A percentile compares a stretch with the other conserved stretches of the same genome.
These are phyloP conservation scores for Diaporthe destruens DNA, from an alignment of 2,329 filamentous ascomycete genomes.

Conservation along the genomic window DNA sequence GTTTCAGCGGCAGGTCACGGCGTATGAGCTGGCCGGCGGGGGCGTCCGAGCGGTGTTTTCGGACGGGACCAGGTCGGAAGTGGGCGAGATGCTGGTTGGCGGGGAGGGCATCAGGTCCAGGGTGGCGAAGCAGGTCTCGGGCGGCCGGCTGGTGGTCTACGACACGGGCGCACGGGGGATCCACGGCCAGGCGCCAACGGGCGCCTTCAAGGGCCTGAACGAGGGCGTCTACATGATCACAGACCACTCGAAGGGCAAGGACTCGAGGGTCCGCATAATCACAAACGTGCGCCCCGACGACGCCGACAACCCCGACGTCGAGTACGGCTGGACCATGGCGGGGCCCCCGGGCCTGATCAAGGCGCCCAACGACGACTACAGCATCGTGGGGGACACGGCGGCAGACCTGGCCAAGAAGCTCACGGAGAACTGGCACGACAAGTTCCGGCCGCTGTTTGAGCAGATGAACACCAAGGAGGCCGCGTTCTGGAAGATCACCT, in stretches of 20 bases:
- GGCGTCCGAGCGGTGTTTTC: constrained; percentile 71
- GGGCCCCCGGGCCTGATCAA: constrained; percentile 68
- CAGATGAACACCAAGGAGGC: constrained; percentile 68
- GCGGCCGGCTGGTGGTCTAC: constrained; percentile 70
- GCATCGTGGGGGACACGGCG: constrained; percentile 67
- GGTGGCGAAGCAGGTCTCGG: constrained; percentile 70
- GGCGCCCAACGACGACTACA: constrained; percentile 70
- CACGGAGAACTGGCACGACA: constrained; percentile 67
- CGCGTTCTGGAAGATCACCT: constrained; percentile 77
- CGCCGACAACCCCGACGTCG: constrained; percentile 66
- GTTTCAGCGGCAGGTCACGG: constrained; percentile 67
- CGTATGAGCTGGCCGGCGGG: constrained; percentile 66
- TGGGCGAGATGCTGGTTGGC: constrained; percentile 70
- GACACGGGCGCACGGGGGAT: constrained; percentile 74
- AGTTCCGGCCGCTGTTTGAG: constrained; percentile 68
- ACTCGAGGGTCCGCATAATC: constrained; percentile 66
- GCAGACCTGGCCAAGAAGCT: constrained; percentile 69
- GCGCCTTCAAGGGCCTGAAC: constrained; percentile 71
- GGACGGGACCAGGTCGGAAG: constrained; percentile 69
- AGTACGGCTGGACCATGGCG: constrained; percentile 75
- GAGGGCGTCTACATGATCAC: constrained; percentile 72
- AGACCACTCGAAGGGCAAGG: constrained; percentile 59
- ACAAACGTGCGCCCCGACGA: constrained; percentile 73
- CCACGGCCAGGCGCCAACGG: constrained; percentile 73
- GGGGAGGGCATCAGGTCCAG: constrained; percentile 74